Evolutionary conservation across 2,329 filamentous ascomycete genomes (phyloP).

Genomic region (Xylaria arbuscula): DNA sequence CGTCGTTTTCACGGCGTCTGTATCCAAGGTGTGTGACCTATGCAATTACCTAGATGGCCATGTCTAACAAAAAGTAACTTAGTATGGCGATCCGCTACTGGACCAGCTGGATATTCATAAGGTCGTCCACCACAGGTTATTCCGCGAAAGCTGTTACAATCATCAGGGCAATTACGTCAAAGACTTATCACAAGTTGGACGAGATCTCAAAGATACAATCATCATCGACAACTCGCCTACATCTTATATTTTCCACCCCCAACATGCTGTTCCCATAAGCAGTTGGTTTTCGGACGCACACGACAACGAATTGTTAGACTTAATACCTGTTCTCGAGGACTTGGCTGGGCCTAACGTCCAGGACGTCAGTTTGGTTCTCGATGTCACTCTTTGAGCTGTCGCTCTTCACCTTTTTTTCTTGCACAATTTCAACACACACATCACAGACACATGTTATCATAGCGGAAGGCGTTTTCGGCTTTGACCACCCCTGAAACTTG

Average conservation of each 20-base stretch:
- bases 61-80: slow-evolving; percentile 41
- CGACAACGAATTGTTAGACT: slow-evolving; percentile 96
- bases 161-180: slow-evolving; percentile 99
- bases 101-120: slow-evolving; percentile 98
- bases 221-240: slow-evolving; percentile 99
- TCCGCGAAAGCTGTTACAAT: slow-evolving; percentile 99
- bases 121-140: slow-evolving; percentile 94
- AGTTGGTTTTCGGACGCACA: slow-evolving; percentile 99
- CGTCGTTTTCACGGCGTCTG: slow-evolving; percentile 97
- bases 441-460: slow-evolving; percentile 55
- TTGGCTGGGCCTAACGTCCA: slow-evolving; percentile 87
- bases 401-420: slow-evolving; percentile 45
- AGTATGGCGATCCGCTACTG: slow-evolving; percentile 96
- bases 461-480: slow-evolving; percentile 65
- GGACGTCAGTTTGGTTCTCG: slow-evolving; percentile 97
- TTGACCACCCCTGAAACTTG: slow-evolving; percentile 60
- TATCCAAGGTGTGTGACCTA: slow-evolving; percentile 82
- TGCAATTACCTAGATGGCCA: not conserved
- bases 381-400: slow-evolving; percentile 77
- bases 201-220: slow-evolving; percentile 96
- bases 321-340: slow-evolving; percentile 98
- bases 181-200: slow-evolving; percentile 95
- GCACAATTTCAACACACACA: slow-evolving; percentile 43
- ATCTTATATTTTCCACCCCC: slow-evolving; percentile 99
- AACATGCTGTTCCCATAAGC: slow-evolving; percentile 98